These are phyloP conservation scores for Hypoxylon crocopeplum DNA, from an alignment of 495 filamentous ascomycete genomes.

Conservation along the genomic window DNA sequence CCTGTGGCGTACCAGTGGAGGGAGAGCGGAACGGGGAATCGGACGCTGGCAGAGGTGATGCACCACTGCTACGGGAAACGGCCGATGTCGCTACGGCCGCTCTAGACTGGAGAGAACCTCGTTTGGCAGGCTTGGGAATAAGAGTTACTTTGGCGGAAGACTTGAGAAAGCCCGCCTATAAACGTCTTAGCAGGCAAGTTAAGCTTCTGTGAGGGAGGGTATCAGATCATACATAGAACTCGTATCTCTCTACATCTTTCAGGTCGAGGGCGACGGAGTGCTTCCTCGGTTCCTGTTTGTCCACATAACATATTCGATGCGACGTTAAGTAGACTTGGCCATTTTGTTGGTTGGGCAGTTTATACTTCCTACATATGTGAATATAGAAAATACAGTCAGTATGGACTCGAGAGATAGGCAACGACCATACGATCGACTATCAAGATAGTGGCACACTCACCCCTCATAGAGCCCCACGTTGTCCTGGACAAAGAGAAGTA, in stretches of 20 bases:
- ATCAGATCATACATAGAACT: conserved; percentile 76
- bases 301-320: conserved; percentile 93
- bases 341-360: conserved; percentile 92
- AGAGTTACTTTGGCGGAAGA: conserved; percentile 94
- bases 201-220: conserved; percentile 4
- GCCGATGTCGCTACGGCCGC: conserved; percentile 43
- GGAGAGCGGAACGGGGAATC: conserved; percentile 58
- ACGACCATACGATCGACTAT: neutral
- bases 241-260: conserved; percentile 87
- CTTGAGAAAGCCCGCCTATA: conserved; percentile 88
- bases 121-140: conserved; percentile 74
- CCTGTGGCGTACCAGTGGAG: conserved; percentile 53
- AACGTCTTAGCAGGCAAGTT: conserved; percentile 23
- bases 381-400: conserved; percentile 20
- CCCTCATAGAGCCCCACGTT: conserved; percentile 97
- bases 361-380: conserved; percentile 74
- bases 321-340: conserved; percentile 96
- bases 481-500: conserved; percentile 93
- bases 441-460: conserved; percentile 58
- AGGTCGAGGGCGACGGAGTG: conserved; percentile 85
- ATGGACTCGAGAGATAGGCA: conserved; percentile 13
- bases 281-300: conserved; percentile 84
- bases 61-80: conserved; percentile 51
- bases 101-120: conserved; percentile 56
- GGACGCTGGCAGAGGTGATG: conserved; percentile 56